phyloP scores from a whole-genome alignment of 768 basidiomycete species.

The Dentipellis fragilis region DNA sequence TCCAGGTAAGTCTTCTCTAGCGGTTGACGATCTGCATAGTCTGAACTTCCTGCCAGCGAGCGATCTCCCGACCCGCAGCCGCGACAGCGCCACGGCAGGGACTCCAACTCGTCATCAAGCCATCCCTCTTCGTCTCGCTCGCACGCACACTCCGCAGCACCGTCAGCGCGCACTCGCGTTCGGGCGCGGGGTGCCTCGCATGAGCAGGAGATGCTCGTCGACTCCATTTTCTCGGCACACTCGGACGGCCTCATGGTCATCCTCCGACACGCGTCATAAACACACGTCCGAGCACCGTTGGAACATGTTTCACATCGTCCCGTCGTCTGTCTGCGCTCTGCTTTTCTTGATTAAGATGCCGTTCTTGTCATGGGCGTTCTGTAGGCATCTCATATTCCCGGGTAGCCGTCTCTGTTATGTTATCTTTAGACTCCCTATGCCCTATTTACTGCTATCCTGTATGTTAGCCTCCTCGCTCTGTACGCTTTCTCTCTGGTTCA shows the following conservation, averaged over 20 bases:
- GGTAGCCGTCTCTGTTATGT: no score
- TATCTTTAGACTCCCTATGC: not conserved
- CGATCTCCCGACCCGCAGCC: not conserved
- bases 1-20: conserved; percentile 33
- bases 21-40: no score
- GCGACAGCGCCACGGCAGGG: not conserved
- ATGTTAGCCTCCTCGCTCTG: not conserved
- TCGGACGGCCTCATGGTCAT: conserved; percentile 81
- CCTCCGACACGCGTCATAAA: conserved; percentile 38
- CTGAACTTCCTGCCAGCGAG: not conserved
- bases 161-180: conserved; percentile 6
- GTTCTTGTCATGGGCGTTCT: not conserved
- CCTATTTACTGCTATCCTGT: not conserved
- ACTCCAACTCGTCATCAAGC: not conserved
- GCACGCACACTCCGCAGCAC: not conserved
- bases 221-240: conserved; percentile 79
- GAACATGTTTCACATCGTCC: not conserved
- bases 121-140: not conserved
- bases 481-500: no score
- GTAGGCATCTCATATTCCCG: no score
- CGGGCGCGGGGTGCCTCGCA: conserved; percentile 9
- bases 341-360: not conserved
- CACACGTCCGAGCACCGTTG: not conserved
- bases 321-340: not conserved
- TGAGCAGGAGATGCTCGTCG: conserved; percentile 44